Evolutionary conservation across 345 rosid genomes (phyloP), one percentile per base, ranked within the genome.

Genomic region (Anastatica hierochuntica): DNA sequence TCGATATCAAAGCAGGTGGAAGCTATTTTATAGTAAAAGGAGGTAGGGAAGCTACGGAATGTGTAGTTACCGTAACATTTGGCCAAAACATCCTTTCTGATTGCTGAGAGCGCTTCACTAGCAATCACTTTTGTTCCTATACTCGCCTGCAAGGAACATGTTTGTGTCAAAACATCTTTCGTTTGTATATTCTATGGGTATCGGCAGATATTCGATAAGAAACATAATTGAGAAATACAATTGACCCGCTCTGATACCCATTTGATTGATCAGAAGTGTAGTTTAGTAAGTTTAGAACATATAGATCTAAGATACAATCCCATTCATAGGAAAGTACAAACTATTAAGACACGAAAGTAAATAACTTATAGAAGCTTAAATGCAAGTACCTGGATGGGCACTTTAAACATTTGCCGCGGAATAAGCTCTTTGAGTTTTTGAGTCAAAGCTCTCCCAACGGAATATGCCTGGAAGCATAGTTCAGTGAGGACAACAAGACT

Each of bases 381-480:
- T 24, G 53, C 19, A 56, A 13, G 29, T 50, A 90, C 98, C 75
- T 92, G 98, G 67, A 92, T 87, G 40, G 98, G 98, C 46, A 92
- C 74, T 92, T 87, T 92, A 75, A 92, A 92, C 96, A 87, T 84
- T 67, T 92, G 98, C 34, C 96, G 70, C 47, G 98, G 98, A 71
- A 92, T 92, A 51, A 92, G 96, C 78, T 92, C 98, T 77, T 87
- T 90, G 60, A 90, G 72, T 75, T 80, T 90, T 66, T 79, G 96
- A 54, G 95, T 84, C 77, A 92, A 81, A 45, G 98, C 98, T 72
- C 98, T 83, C 33, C 98, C 98, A 10, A 92, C 76, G 11, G 79
- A 40, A 72, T 92, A 92, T 55, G 98, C 98, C 98, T 92, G 81
- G 55, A 67, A 66, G n/a, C 36, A 45, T 40, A 69, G 48, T 19